These are phyloP conservation scores for Dovyalis caffra DNA, from an alignment of 345 rosid species.

Conservation along the genomic window DNA sequence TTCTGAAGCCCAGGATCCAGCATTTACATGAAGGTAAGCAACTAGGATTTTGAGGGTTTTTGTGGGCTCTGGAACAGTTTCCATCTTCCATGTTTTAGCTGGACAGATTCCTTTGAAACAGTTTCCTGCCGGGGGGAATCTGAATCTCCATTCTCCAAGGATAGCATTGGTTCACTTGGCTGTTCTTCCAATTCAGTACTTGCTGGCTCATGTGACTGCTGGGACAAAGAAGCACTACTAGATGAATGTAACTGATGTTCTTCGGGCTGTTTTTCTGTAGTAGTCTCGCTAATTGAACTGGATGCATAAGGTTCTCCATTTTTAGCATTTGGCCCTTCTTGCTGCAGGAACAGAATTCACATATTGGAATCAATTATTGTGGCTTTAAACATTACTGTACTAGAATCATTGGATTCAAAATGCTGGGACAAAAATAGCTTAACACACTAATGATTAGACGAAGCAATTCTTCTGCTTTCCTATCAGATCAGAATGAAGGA, in stretches of 20 bases:
- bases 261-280: not conserved
- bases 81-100: not conserved
- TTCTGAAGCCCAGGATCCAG: not conserved
- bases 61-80: not conserved
- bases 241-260: not conserved
- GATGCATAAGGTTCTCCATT: not conserved
- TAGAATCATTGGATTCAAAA: too few relatives aligned
- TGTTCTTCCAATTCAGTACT: not conserved
- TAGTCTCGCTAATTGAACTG: not conserved
- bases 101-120: not conserved
- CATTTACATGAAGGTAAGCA: not conserved
- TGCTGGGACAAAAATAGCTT: too few relatives aligned
- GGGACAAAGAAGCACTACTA: not conserved
- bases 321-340: not conserved
- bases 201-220: not conserved
- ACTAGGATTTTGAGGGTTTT: not conserved
- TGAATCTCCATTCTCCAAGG: not conserved
- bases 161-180: not conserved
- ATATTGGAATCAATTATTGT: not conserved
- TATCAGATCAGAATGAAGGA: not conserved
- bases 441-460: too few relatives aligned
- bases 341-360: not conserved
- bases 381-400: not conserved
- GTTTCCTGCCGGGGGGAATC: not conserved
- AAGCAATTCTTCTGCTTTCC: too few relatives aligned